Evolutionary conservation across 345 rosid genomes (phyloP).

Genomic region (Euphorbia tirucalli): DNA sequence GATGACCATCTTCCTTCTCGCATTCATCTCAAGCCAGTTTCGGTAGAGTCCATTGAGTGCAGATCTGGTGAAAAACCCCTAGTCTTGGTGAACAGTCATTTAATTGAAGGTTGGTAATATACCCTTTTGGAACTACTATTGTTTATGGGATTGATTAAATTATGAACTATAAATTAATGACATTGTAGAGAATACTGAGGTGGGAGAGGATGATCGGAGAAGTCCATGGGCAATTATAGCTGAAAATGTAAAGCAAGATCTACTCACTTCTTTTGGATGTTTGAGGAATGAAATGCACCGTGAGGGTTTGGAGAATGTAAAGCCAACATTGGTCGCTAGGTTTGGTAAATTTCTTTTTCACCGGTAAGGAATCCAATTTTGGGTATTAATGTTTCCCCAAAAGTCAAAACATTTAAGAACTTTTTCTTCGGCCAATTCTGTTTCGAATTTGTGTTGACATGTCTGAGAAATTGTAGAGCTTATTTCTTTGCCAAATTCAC

Average conservation of each 20-base stretch:
- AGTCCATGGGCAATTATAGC: slow-evolving; percentile 44
- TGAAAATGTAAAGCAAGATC: slow-evolving; percentile 44
- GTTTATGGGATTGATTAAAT: slow-evolving; percentile 11
- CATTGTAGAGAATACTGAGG: slow-evolving; percentile 23
- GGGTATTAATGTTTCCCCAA: not conserved
- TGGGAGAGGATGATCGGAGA: slow-evolving; percentile 8
- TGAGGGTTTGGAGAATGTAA: slow-evolving; percentile 21
- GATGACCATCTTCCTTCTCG: slow-evolving; percentile 32
- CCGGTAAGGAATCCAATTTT: slow-evolving; percentile 33
- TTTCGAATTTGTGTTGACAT: not conserved
- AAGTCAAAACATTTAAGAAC: no score
- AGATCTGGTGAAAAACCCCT: slow-evolving; percentile 33
- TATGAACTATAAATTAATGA: not conserved
- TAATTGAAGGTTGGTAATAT: slow-evolving; percentile 28
- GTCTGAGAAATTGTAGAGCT: not conserved
- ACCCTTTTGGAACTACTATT: slow-evolving; percentile 4
- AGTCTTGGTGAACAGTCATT: slow-evolving; percentile 32
- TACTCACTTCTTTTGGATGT: slow-evolving; percentile 38
- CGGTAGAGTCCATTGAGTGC: slow-evolving; percentile 29
- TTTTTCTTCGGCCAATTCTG: not conserved
- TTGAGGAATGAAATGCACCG: slow-evolving; percentile 29
- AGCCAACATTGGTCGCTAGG: slow-evolving; percentile 51
- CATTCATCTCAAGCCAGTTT: slow-evolving; percentile 34
- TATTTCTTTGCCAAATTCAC: not conserved
- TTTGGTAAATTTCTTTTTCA: slow-evolving; percentile 50